Base-by-base conservation (phyloP, 1,139 yeast species). In the Nakaseomyces glabratus region DNA sequence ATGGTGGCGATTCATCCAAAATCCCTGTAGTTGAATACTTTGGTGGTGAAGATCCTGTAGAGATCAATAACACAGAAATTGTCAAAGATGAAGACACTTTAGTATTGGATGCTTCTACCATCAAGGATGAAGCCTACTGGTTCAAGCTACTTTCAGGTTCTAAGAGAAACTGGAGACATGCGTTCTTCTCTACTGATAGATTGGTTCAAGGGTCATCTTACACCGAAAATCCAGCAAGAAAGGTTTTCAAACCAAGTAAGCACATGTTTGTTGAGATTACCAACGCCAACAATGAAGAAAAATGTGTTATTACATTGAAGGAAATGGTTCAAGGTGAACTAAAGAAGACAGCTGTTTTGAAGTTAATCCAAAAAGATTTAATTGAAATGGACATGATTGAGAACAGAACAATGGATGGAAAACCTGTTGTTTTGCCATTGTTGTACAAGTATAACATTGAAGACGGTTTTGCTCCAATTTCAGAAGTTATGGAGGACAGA, bases 381-480 rank as follows among this genome's bases (percentile, higher is more conserved):
- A 82, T 90, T 57, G 72, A 73, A 57, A 70, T 85, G 55, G 66
- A 73, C 37, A 69, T 90, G 62, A 81, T 86, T 61, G 97, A 93
- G 63, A 79, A 79, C 59, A 84, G 97, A 70, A 80, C 90, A 43
- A 79, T 79, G 44, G 93, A 81, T 52, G 73, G 73, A 44, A 62
- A 63, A 47, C 77, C 95, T 24, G 84, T 79, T 44, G 71, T 80
- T 29, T 72, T 90, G 57, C 77, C 81, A 47, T 73, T 90, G 64
- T 67, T 77, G 45, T 93, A 80, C 73, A 72, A 66, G 38, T 90
- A 81, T 67, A 69, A 76, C 52, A 86, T 95, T 33, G 70, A 73
- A 36, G 84, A 82, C 58, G 98, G 98, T 15, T 88, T 81, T 60
- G 95, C 96, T 41, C 97, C 98, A 56, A 82, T 90, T 48, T 69